These are phyloP conservation scores for Sporothrix mexicana DNA, from an alignment of 2,329 filamentous ascomycete genomes.

Conservation along the genomic window DNA sequence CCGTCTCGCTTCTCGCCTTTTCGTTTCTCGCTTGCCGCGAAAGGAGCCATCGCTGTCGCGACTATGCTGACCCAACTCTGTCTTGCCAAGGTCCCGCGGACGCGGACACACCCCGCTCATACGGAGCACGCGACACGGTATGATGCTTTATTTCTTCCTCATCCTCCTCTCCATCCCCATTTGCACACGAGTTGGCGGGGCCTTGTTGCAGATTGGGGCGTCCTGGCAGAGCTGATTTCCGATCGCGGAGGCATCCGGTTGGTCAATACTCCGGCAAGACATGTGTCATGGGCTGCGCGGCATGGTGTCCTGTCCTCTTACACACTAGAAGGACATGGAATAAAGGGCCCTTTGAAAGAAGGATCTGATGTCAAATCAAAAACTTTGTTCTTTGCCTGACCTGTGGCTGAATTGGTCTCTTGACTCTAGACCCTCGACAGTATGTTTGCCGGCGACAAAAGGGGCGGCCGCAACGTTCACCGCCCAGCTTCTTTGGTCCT, in stretches of 20 bases:
- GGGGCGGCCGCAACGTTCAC: not conserved
- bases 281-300: slow-evolving; percentile 4
- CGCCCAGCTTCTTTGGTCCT: not conserved
- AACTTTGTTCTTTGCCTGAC: no score
- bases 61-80: slow-evolving; percentile 13
- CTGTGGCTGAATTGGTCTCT: not conserved
- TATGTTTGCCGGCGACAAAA: not conserved
- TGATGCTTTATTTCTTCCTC: not conserved
- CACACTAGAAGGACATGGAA: not conserved
- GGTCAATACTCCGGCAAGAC: not conserved
- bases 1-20: not conserved
- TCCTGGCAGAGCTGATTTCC: not conserved
- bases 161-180: not conserved
- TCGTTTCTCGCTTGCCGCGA: not conserved
- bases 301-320: not conserved
- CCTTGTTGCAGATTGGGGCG: no score
- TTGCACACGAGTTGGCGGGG: not conserved
- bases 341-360: not conserved
- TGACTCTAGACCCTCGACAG: not conserved
- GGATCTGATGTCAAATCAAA: not conserved
- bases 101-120: not conserved
- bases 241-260: slow-evolving; percentile 25
- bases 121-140: slow-evolving; percentile 16
- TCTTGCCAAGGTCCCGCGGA: slow-evolving; percentile 9
- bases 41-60: not conserved